Percentiles rank a stretch among this genome's conserved stretches.
Evolutionary conservation across 495 filamentous ascomycete genomes (phyloP).

Genomic region (Aspergillus baeticus): DNA sequence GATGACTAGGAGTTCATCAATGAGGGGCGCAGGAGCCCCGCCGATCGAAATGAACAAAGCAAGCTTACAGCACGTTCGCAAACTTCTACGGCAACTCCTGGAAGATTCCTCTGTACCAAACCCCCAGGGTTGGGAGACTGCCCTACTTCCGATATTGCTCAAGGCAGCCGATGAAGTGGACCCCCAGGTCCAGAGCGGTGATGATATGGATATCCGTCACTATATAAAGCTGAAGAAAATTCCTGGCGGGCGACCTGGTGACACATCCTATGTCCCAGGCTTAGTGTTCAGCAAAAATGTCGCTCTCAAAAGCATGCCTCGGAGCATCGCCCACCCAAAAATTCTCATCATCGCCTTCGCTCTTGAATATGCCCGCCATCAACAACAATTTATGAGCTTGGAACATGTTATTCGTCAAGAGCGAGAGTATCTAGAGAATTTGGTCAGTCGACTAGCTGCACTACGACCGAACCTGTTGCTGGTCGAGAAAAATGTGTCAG

Average conservation of each 20-base stretch:
- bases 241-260: slow-evolving; percentile 80
- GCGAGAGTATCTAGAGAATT: slow-evolving; percentile 87
- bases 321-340: slow-evolving; percentile 77
- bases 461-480: slow-evolving; percentile 81
- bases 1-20: slow-evolving; percentile 79
- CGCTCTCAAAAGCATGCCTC: slow-evolving; percentile 91
- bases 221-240: slow-evolving; percentile 98
- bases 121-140: slow-evolving; percentile 79
- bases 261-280: slow-evolving; percentile 92
- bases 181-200: slow-evolving; percentile 81
- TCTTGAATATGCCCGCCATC: slow-evolving; percentile 92
- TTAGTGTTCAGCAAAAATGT: slow-evolving; percentile 97
- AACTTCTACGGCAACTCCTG: slow-evolving; percentile 79
- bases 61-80: slow-evolving; percentile 83
- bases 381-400: slow-evolving; percentile 97
- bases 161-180: slow-evolving; percentile 94
- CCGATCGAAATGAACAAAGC: slow-evolving; percentile 80
- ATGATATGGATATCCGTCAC: slow-evolving; percentile 97
- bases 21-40: slow-evolving; percentile 72
- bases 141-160: slow-evolving; percentile 85
- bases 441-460: slow-evolving; percentile 88
- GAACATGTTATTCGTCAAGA: slow-evolving; percentile 97
- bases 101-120: slow-evolving; percentile 72
- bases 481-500: slow-evolving; percentile 86
- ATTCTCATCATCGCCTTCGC: slow-evolving; percentile 94